phyloP scores from a whole-genome alignment of 306 rosid species.

The Styphnolobium japonicum region DNA sequence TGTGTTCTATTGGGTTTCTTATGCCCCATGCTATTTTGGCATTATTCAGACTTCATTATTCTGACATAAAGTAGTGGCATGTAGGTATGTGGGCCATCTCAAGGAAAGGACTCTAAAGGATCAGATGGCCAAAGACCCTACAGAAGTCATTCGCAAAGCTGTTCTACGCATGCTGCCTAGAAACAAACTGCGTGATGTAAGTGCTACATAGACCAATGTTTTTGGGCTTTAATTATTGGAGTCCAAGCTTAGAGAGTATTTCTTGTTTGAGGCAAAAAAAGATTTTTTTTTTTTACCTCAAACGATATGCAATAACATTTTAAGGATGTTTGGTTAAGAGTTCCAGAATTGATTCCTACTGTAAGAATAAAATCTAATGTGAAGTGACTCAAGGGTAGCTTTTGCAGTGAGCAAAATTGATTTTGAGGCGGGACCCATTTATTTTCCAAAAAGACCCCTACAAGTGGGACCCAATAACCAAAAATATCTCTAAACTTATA shows the following conservation, averaged over 20 bases:
- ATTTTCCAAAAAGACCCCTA: not conserved
- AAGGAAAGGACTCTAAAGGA: conserved; percentile 84
- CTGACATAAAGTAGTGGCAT: conserved; percentile 37
- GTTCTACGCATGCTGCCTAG: conserved; percentile 90
- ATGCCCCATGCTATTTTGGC: not conserved
- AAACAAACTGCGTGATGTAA: conserved; percentile 88
- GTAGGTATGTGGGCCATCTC: conserved; percentile 84
- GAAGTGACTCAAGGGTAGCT: not conserved
- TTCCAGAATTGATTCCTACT: not conserved
- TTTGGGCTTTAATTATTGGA: not conserved
- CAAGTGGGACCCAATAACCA: not conserved
- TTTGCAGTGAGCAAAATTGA: not conserved
- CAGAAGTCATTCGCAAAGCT: conserved; percentile 96
- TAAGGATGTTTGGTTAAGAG: not conserved
- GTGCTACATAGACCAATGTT: conserved; percentile 29
- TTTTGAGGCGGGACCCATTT: not conserved
- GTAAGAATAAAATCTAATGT: not conserved
- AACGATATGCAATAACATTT: not conserved
- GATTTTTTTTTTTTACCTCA: too few species aligned
- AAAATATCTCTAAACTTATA: not conserved
- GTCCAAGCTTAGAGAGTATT: not conserved
- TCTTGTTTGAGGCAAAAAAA: not conserved
- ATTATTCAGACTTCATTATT: not conserved
- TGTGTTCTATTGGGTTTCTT: conserved; percentile 7
- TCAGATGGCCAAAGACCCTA: conserved; percentile 88